phyloP scores from a whole-genome alignment of 208 protist genomes.

The Trichomonas vaginalis region DNA sequence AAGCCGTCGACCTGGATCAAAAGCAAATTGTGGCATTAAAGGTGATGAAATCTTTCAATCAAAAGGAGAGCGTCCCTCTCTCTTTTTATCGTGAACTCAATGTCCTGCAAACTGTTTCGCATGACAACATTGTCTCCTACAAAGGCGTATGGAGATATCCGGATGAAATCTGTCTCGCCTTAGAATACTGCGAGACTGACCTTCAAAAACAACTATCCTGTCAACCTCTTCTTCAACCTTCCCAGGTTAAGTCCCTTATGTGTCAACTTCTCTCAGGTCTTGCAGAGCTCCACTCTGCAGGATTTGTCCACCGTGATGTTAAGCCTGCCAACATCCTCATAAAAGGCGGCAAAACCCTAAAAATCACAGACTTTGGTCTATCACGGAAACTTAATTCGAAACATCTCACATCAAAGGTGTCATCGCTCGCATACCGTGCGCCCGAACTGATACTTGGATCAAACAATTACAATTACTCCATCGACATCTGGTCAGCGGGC shows the following conservation, averaged over 20 bases:
- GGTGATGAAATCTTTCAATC: neutral
- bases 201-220: neutral
- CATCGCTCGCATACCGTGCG: neutral
- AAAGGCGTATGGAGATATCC: neutral
- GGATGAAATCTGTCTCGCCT: neutral
- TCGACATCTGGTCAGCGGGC: neutral
- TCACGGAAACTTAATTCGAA: neutral
- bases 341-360: neutral
- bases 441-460: neutral
- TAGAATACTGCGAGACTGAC: neutral
- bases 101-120: neutral
- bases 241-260: neutral
- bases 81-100: neutral
- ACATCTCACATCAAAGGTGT: neutral
- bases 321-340: neutral
- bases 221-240: neutral
- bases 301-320: neutral
- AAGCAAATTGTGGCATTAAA: neutral
- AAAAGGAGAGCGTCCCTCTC: neutral
- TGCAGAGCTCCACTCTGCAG: neutral
- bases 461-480: neutral
- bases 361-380: neutral
- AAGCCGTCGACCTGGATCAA: neutral
- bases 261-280: neutral
- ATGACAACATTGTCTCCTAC: neutral